Percentiles rank a stretch among this genome's conserved stretches.
These are phyloP conservation scores for Quercus aquifolioides DNA, from an alignment of 306 rosid genomes.

Conservation along the genomic window DNA sequence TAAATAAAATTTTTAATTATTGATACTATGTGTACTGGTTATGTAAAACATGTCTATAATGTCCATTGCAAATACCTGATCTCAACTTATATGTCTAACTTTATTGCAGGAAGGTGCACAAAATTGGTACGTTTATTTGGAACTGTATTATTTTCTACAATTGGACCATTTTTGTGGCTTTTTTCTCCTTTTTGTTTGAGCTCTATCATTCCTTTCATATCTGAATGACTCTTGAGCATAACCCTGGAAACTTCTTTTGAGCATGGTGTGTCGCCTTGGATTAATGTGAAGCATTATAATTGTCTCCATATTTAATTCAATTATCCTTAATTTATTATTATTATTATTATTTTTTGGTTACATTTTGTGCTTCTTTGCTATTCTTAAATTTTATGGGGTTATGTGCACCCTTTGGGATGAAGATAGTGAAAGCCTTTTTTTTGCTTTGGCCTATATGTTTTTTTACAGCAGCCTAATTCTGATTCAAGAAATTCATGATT, in stretches of 20 bases:
- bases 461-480: constrained; percentile 35
- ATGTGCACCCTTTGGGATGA: constrained; percentile 39
- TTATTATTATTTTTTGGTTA: not conserved
- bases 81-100: constrained; percentile 49
- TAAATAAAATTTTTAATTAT: not conserved
- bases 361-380: constrained; percentile 34
- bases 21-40: constrained; percentile 15
- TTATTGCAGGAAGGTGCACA: constrained; percentile 70
- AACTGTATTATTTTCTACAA: constrained; percentile 58
- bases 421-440: constrained; percentile 48
- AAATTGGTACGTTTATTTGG: constrained; percentile 60
- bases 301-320: constrained; percentile 32
- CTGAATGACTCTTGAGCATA: constrained; percentile 37
- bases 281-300: constrained; percentile 29
- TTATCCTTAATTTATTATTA: constrained; percentile 12
- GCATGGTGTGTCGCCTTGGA: constrained; percentile 45
- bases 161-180: constrained; percentile 44
- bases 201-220: constrained; percentile 45
- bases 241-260: constrained; percentile 25
- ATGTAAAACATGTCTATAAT: not conserved
- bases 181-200: constrained; percentile 54
- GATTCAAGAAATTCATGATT: constrained; percentile 46
- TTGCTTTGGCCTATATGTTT: constrained; percentile 21
- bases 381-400: constrained; percentile 40
- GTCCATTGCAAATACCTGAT: constrained; percentile 19